A percentile compares a stretch with the other conserved stretches of the same genome.
These are phyloP conservation scores for Wickerhamomyces kurtzmanii DNA, from an alignment of 805 yeast genomes.

Conservation along the genomic window DNA sequence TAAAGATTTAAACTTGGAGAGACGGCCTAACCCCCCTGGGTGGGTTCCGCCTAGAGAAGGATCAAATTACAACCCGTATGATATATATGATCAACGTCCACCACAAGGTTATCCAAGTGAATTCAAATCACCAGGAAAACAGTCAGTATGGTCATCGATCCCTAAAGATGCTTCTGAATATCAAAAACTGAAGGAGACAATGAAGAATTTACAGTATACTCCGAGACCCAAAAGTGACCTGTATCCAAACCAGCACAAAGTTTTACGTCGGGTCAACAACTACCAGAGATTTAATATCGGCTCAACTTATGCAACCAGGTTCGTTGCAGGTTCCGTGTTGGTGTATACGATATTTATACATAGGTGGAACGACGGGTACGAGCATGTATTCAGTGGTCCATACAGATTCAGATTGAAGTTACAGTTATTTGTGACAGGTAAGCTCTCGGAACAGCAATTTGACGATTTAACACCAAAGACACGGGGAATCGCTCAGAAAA, in stretches of 20 bases:
- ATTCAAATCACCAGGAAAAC: conserved; percentile 54
- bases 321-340: conserved; percentile 37
- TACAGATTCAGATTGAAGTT: conserved; percentile 50
- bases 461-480: conserved; percentile 47
- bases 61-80: conserved; percentile 63
- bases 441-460: conserved; percentile 46
- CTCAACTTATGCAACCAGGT: conserved; percentile 43
- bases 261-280: conserved; percentile 48
- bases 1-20: conserved; percentile 30
- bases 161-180: conserved; percentile 63
- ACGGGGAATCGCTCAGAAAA: conserved; percentile 23
- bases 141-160: conserved; percentile 43
- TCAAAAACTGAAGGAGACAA: conserved; percentile 59
- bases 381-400: conserved; percentile 61
- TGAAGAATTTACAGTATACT: conserved; percentile 63
- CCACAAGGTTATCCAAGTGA: conserved; percentile 84
- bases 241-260: conserved; percentile 75
- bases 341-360: conserved; percentile 61
- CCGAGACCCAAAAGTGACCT: conserved; percentile 68
- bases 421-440: conserved; percentile 45
- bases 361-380: conserved; percentile 80
- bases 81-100: conserved; percentile 67
- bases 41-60: conserved; percentile 55
- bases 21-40: conserved; percentile 69
- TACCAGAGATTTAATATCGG: conserved; percentile 48